Evolutionary conservation across 2,329 filamentous ascomycete genomes (phyloP), one percentile per base, ranked within the genome.

Genomic region (Diaporthe sp.): DNA sequence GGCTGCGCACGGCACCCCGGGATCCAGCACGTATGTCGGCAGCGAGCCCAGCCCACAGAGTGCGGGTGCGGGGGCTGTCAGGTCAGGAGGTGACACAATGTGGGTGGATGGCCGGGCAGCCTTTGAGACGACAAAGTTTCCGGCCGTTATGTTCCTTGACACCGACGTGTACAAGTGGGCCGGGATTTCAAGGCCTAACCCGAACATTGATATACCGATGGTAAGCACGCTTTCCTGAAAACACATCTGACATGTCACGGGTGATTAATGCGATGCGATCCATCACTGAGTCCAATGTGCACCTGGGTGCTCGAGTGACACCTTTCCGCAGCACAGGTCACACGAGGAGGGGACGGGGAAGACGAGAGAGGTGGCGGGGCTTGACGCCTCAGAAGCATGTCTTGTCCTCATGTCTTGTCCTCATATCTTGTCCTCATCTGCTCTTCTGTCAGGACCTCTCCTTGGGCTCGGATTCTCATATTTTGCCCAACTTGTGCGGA

Each of bases 111-210:
- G 75, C n/a, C 53, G 58, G 22, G 17, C 58, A 15, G 44, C 68
- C 5, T 22, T 30, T 19, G 30, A 27, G 39, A 58, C 39, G 39
- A 81, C 80, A 65, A 79, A 77, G 39, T 87, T 87, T 72, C 85
- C 86, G 6, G 80, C 82, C 0, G 81, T 86, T 44, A 81, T 84
- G 35, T 87, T 88, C 66, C 81, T 88, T 9, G 86, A 88, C 75
- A 80, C 81, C 9, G 79, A 82, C 55, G 78, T 82, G 19, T 87
- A 85, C 76, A 83, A 82, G 72, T 82, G 79, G 73, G 74, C 77
- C 53, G 80, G 82, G 3, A 79, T 85, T 32, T 75, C 80, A n/a
- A 79, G 86, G 25, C 84, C 84, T 2, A 81, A 81, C 58, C 82
- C 86, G 1, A 76, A 78, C 55, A 75, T 84, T 27, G 81, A 83